Conservation (phyloP, 305 asterid genomes). For the Nicotiana rustica region DNA sequence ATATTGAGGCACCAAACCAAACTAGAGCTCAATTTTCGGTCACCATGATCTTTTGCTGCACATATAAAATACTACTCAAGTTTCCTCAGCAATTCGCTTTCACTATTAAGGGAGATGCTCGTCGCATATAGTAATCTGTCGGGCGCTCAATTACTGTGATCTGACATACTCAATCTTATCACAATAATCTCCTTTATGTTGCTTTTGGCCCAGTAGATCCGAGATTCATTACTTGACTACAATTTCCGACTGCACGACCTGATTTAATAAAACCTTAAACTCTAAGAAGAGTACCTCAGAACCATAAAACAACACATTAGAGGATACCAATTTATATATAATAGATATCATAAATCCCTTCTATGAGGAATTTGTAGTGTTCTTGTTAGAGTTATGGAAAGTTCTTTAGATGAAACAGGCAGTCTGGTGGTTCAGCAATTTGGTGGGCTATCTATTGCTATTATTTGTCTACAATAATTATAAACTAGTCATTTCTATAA, state of each 20-base stretch:
- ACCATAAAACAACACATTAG: neutral
- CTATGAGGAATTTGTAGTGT: conserved; percentile 11
- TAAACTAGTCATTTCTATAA: neutral
- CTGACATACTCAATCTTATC: conserved; percentile 18
- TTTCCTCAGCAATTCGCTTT: neutral
- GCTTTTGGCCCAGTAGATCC: neutral
- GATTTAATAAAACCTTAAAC: conserved; percentile 24
- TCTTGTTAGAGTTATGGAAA: neutral
- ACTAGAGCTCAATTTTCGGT: conserved; percentile 3
- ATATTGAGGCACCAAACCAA: neutral
- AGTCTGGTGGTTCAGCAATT: conserved; percentile 21
- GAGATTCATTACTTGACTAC: neutral
- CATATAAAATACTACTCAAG: neutral
- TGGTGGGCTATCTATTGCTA: neutral
- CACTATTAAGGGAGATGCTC: conserved; percentile 7
- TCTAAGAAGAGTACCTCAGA: neutral
- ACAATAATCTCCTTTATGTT: conserved; percentile 5
- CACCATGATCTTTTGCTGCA: neutral
- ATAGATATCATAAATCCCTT: neutral
- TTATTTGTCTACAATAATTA: conserved; percentile 1
- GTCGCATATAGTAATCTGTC: neutral
- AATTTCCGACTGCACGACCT: neutral
- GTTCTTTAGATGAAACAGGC: neutral
- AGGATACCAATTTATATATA: neutral
- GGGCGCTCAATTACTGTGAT: neutral